Percentiles rank a stretch among this genome's conserved stretches.
These are phyloP conservation scores for Kwoniella shivajii DNA, from an alignment of 1,284 basidiomycete species.

Conservation along the genomic window DNA sequence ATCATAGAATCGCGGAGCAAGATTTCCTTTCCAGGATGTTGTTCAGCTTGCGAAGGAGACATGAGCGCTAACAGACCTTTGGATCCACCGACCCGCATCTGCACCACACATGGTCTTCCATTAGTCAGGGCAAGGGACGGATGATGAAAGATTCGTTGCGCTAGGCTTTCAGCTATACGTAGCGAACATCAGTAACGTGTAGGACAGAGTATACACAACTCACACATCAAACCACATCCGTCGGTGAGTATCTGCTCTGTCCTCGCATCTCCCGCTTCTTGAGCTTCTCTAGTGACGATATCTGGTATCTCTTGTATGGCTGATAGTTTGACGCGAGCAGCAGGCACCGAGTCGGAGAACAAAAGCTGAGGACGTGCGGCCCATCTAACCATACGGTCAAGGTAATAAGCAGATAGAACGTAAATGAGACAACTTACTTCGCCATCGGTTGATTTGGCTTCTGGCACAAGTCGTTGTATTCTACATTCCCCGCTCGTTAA, in stretches of 20 bases:
- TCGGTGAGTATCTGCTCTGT: constrained; percentile 40
- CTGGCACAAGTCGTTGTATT: constrained; percentile 34
- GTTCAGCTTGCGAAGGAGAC: constrained; percentile 22
- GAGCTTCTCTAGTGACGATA: constrained; percentile 22
- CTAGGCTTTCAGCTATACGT: constrained; percentile 30
- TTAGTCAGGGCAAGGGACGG: constrained; percentile 16
- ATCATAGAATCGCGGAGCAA: constrained; percentile 44
- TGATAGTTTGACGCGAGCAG: constrained; percentile 6
- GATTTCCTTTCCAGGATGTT: constrained; percentile 33
- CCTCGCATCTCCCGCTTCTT: background rate
- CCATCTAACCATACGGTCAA: constrained; percentile 22
- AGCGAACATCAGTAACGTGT: background rate
- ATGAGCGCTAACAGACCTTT: constrained; percentile 46
- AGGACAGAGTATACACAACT: constrained; percentile 1
- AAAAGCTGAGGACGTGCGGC: constrained; percentile 39
- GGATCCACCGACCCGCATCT: constrained; percentile 42
- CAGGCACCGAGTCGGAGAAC: constrained; percentile 43
- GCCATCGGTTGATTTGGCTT: constrained; percentile 45
- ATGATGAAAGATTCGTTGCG: constrained; percentile 23
- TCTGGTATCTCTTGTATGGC: constrained; percentile 27
- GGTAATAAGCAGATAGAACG: constrained; percentile 1
- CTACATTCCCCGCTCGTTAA: constrained; percentile 6
- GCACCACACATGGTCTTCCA: constrained; percentile 32
- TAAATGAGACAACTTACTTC: constrained; percentile 25
- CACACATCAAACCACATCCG: constrained; percentile 49